A percentile compares a stretch with the other conserved stretches of the same genome.
Conservation (phyloP, 495 filamentous ascomycete genomes). For the Tuber magnatum region DNA sequence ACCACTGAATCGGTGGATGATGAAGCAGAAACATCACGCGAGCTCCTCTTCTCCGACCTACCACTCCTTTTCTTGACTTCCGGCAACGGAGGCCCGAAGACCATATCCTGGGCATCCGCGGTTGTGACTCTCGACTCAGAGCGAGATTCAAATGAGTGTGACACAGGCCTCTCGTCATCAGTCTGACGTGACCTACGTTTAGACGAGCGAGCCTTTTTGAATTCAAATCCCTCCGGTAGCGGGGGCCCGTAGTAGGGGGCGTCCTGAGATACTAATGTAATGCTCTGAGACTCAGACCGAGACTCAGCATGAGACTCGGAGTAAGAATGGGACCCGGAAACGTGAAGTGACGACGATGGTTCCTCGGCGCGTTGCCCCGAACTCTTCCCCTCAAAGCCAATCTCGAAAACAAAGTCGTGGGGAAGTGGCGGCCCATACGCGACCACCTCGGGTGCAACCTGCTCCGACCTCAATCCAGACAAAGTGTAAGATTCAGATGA, state of each 20-base stretch:
- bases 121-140: not conserved
- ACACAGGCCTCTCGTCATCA: not conserved
- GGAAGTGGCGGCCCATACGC: not conserved
- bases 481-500: not conserved
- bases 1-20: not conserved
- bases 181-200: not conserved
- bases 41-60: not conserved
- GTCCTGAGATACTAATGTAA: not conserved
- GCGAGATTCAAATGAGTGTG: not conserved
- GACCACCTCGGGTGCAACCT: not conserved
- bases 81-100: not conserved
- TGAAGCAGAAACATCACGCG: not conserved
- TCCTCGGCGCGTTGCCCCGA: not conserved
- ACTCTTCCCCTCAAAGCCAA: not conserved
- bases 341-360: not conserved
- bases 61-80: not conserved
- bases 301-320: not conserved
- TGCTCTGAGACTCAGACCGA: not conserved
- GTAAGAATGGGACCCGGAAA: not conserved
- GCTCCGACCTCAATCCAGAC: not conserved
- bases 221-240: constrained; percentile 7
- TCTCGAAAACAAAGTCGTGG: not conserved
- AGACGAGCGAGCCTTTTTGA: not conserved
- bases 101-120: not conserved
- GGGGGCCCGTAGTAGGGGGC: constrained; percentile 13